phyloP scores from a whole-genome alignment of 164 flowering plant species.

The Piper betle region DNA sequence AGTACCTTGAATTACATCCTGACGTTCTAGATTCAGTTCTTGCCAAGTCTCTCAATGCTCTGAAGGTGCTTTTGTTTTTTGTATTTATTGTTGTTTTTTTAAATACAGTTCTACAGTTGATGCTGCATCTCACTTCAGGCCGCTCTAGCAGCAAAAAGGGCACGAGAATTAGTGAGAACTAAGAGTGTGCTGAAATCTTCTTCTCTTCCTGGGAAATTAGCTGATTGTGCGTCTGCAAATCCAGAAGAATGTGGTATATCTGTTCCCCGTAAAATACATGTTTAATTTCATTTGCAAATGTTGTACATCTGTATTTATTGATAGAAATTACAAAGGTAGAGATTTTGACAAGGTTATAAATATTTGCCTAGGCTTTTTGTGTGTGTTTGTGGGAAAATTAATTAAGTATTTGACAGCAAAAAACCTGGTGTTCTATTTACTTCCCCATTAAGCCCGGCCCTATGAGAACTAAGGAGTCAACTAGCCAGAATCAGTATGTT shows the following conservation, averaged over 20 bases:
- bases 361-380: no score
- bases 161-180: slow-evolving; percentile 85
- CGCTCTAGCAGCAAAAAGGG: slow-evolving; percentile 89
- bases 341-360: no score
- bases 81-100: not conserved
- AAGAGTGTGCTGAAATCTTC: slow-evolving; percentile 81
- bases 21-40: slow-evolving; percentile 86
- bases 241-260: slow-evolving; percentile 84
- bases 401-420: no score
- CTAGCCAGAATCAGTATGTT: no score
- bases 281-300: no score
- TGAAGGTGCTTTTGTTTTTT: slow-evolving; percentile 49
- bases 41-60: slow-evolving; percentile 82
- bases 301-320: no score
- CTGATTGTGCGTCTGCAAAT: slow-evolving; percentile 89
- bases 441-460: no score
- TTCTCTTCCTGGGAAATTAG: slow-evolving; percentile 95
- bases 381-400: no score
- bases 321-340: no score
- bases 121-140: slow-evolving; percentile 35
- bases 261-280: not conserved
- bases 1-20: slow-evolving; percentile 92
- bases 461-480: no score
- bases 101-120: not conserved
- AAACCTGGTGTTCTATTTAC: no score